Conservation (phyloP, 805 yeast genomes). For the Metschnikowia baotianmanensis region DNA sequence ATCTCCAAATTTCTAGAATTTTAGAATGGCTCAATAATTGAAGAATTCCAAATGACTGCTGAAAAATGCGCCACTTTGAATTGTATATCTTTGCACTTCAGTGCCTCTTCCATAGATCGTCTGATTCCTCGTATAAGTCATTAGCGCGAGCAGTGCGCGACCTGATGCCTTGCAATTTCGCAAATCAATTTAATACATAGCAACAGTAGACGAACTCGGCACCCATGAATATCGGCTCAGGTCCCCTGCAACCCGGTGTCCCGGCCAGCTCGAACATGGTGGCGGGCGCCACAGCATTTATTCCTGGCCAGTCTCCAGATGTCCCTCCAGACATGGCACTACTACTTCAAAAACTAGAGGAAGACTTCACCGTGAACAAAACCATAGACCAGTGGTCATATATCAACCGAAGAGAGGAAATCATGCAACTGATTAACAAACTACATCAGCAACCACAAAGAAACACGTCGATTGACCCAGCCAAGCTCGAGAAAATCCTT, state of each 20-base stretch:
- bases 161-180: neutral
- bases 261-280: slow-evolving; percentile 8
- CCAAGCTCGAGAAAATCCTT: slow-evolving; percentile 54
- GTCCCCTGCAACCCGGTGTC: slow-evolving; percentile 6
- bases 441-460: slow-evolving; percentile 32
- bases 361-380: slow-evolving; percentile 39
- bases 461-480: slow-evolving; percentile 27
- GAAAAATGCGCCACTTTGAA: too few relatives aligned
- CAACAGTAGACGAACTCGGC: neutral
- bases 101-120: too few relatives aligned
- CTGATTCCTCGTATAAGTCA: neutral
- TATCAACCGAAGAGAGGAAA: slow-evolving; percentile 44
- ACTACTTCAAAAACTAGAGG: slow-evolving; percentile 40
- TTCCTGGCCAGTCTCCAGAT: slow-evolving; percentile 26
- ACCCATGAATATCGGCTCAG: slow-evolving; percentile 16
- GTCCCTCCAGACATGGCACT: slow-evolving; percentile 47
- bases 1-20: too few relatives aligned
- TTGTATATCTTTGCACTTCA: too few relatives aligned
- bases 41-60: too few relatives aligned
- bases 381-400: slow-evolving; percentile 48
- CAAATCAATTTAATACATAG: neutral
- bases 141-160: neutral
- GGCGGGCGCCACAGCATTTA: slow-evolving; percentile 15
- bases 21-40: too few relatives aligned
- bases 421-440: slow-evolving; percentile 36